Percentiles rank a stretch among this genome's conserved stretches.
These are phyloP conservation scores for Striga hermonthica DNA, from an alignment of 305 asterid genomes.

Conservation along the genomic window DNA sequence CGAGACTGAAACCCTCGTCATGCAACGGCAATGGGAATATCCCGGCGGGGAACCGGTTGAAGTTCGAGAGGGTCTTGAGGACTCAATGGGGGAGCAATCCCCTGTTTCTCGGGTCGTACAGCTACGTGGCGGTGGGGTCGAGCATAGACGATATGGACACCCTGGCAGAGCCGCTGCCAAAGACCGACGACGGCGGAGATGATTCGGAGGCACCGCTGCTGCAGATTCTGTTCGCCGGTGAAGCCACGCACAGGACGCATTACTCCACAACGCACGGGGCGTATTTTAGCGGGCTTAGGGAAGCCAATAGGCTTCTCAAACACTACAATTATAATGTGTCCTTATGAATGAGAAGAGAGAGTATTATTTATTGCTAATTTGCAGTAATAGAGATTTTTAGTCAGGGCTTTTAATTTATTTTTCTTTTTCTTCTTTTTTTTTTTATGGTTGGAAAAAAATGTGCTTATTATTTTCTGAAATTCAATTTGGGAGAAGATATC, in stretches of 20 bases:
- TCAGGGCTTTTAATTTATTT: conserved; percentile 23
- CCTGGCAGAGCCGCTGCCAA: conserved; percentile 79
- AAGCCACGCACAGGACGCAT: conserved; percentile 87
- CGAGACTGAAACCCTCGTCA: no score
- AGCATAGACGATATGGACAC: conserved; percentile 71
- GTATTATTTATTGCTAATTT: conserved; percentile 25
- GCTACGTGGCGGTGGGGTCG: conserved; percentile 80
- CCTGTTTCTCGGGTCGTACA: conserved; percentile 79
- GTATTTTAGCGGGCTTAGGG: conserved; percentile 87
- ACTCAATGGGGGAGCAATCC: conserved; percentile 86
- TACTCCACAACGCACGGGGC: conserved; percentile 97
- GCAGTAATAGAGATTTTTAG: conserved; percentile 40
- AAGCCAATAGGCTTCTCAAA: conserved; percentile 85
- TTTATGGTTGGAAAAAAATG: conserved; percentile 22
- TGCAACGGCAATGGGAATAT: conserved; percentile 26
- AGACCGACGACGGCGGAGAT: conserved; percentile 22
- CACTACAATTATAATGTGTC: conserved; percentile 50
- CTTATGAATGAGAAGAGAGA: conserved; percentile 23
- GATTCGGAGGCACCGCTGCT: conserved; percentile 48
- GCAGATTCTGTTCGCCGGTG: conserved; percentile 87
- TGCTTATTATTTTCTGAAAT: conserved; percentile 37
- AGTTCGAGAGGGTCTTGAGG: conserved; percentile 52
- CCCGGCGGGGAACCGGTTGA: neutral
- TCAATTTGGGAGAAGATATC: conserved; percentile 34
- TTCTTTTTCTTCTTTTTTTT: conserved; percentile 1